phyloP scores from a whole-genome alignment of 2,329 filamentous ascomycete species.

The Zasmidium angulare region DNA sequence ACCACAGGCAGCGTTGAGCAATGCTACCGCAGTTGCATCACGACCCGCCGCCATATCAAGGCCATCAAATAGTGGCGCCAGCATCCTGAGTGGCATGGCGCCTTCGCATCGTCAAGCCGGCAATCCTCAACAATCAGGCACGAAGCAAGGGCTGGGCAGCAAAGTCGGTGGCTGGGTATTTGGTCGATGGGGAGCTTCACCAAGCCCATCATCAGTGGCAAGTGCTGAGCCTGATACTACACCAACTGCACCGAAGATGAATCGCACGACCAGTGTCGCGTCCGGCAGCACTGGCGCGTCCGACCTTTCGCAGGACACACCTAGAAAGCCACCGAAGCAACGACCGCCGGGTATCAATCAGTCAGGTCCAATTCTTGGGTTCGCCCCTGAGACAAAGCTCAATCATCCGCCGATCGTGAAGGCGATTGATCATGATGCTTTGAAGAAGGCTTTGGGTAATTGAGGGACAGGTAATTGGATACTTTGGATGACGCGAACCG shows the following conservation, averaged over 20 bases:
- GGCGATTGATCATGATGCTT: conserved; percentile 58
- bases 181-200: conserved; percentile 61
- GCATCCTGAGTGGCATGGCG: conserved; percentile 35
- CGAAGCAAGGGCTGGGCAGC: conserved; percentile 43
- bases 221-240: conserved; percentile 13
- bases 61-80: conserved; percentile 28
- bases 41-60: conserved; percentile 43
- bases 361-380: conserved; percentile 70
- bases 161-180: conserved; percentile 66
- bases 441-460: conserved; percentile 42
- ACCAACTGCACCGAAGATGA: conserved; percentile 11
- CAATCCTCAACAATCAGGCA: conserved; percentile 5
- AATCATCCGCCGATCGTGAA: conserved; percentile 58
- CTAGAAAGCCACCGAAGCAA: conserved; percentile 40
- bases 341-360: conserved; percentile 75
- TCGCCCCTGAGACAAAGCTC: conserved; percentile 58
- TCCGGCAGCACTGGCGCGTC: conserved; percentile 20
- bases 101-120: conserved; percentile 11
- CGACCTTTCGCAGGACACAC: conserved; percentile 34
- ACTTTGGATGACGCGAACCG: not conserved
- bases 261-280: conserved; percentile 15
- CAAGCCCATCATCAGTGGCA: conserved; percentile 36
- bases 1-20: conserved; percentile 46
- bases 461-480: conserved; percentile 8
- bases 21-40: conserved; percentile 35